Base-by-base conservation (phyloP, 1,284 basidiomycete genomes). In the Porodaedalea pini region DNA sequence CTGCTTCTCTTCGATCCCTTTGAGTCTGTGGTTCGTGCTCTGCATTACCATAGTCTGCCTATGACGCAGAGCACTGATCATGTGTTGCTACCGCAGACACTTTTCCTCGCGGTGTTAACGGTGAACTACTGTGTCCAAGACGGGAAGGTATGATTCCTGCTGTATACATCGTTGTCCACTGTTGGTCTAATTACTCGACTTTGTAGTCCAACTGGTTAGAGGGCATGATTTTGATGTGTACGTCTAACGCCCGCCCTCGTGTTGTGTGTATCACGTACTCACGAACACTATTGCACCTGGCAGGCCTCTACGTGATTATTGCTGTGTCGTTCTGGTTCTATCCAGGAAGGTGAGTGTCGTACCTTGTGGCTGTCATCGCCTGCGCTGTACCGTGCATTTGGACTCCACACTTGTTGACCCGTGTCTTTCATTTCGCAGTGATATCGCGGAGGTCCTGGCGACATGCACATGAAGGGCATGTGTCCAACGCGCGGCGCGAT, bases 1-100 rank as follows among this genome's bases (percentile, higher is more conserved):
- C 81, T 83, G 1, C 71, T 92, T 3, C 73, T 92, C 27, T 91
- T 92, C 66, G 90, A 93, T 66, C 87, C 89, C 0, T 90, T 90
- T 65, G 86, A 92, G 70, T 88, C 87, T 6, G 75, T 88, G 40
- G 80, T 81, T 47, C 63, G 65, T 60, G 3, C 17, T 6, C 17
- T 6, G 3, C 40, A 13, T 23, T 48, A 3, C 25, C 11, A 5
- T 15, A 17, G 27, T 25, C 23, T 15, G 4, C 23, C 40, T 41
- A 21, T 48, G 15, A 62, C 52, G 48, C 61, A 10, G 36, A 75
- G 1, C 34, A 21, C 2, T 32, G 29, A 32, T 34, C 19, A 6
- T 23, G 27, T 19, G 5, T 21, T 21, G 5, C 27, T 48, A 25
- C 2, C 19, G 54, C 8, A 54, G 31, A 21, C 40, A 17, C 40